Percentiles rank a stretch among this genome's conserved stretches.
Conservation (phyloP, 2,329 filamentous ascomycete species). For the Fusarium sp. region DNA sequence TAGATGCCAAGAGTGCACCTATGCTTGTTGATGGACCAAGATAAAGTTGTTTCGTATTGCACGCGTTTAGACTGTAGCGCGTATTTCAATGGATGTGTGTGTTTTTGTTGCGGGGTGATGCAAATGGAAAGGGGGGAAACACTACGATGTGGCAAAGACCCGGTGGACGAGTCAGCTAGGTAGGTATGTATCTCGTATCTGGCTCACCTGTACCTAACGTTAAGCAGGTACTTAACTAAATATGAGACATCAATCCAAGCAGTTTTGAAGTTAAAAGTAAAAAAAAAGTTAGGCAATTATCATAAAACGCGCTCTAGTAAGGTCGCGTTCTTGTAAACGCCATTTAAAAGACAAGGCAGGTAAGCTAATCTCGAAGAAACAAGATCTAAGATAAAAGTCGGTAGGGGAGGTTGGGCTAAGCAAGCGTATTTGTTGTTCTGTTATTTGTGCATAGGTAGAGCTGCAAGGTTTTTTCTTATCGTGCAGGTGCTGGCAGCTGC, state of each 20-base stretch:
- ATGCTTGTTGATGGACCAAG: slow-evolving; percentile 10
- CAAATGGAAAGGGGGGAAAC: slow-evolving; percentile 27
- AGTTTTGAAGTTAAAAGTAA: slow-evolving; percentile 8
- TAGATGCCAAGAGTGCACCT: too few relatives aligned
- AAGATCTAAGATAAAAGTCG: slow-evolving; percentile 8
- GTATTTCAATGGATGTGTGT: slow-evolving; percentile 30
- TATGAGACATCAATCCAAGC: slow-evolving; percentile 10
- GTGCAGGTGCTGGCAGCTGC: slow-evolving; percentile 15
- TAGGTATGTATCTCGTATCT: slow-evolving; percentile 24
- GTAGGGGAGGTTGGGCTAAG: neutral
- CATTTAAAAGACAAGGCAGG: slow-evolving; percentile 30
- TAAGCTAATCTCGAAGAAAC: slow-evolving; percentile 22
- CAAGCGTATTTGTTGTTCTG: neutral
- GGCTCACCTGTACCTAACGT: slow-evolving; percentile 1
- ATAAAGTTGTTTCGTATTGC: slow-evolving; percentile 22
- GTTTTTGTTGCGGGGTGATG: slow-evolving; percentile 36
- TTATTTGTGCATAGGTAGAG: too few relatives aligned
- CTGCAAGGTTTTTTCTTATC: neutral
- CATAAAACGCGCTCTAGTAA: slow-evolving; percentile 18
- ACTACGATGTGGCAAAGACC: slow-evolving; percentile 26
- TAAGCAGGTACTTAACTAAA: neutral
- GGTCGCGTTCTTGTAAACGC: slow-evolving; percentile 17
- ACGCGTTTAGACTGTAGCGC: slow-evolving; percentile 36
- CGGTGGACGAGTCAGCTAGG: slow-evolving; percentile 28
- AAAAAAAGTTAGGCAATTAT: slow-evolving; percentile 22